These are phyloP conservation scores for Talaromyces sp. DNA, from an alignment of 2,329 filamentous ascomycete species.

Conservation along the genomic window DNA sequence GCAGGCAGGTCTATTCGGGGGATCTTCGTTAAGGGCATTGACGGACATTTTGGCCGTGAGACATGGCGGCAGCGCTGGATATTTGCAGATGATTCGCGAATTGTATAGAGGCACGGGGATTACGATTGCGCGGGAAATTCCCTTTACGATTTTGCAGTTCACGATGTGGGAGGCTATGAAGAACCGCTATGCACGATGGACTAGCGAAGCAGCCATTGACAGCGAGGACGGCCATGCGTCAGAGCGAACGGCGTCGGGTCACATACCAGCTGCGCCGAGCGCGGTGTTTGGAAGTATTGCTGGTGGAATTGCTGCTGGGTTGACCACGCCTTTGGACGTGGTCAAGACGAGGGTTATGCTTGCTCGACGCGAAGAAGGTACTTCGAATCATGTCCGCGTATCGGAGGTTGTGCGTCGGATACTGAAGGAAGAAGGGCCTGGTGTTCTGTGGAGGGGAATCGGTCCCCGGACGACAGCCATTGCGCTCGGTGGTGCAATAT, in stretches of 20 bases:
- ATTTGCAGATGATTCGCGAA: conserved; percentile 67
- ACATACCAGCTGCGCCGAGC: conserved; percentile 70
- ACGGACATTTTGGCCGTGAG: conserved; percentile 62
- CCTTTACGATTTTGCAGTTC: conserved; percentile 96
- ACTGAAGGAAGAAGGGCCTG: conserved; percentile 47
- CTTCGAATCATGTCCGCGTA: conserved; percentile 45
- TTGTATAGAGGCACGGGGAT: conserved; percentile 90
- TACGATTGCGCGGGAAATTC: conserved; percentile 92
- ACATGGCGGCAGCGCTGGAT: conserved; percentile 37
- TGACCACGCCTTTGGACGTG: conserved; percentile 93
- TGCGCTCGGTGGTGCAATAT: conserved; percentile 87
- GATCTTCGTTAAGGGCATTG: conserved; percentile 64
- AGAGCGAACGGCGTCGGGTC: conserved; percentile 36
- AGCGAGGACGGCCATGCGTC: conserved; percentile 35
- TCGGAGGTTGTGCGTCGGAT: conserved; percentile 61
- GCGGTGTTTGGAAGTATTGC: conserved; percentile 79
- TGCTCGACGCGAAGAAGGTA: conserved; percentile 56
- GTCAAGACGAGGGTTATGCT: conserved; percentile 97
- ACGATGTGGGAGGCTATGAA: conserved; percentile 96
- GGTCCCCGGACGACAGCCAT: conserved; percentile 92
- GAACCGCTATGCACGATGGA: conserved; percentile 41
- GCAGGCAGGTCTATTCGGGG: conserved; percentile 79
- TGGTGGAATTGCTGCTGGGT: conserved; percentile 77
- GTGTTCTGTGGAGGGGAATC: conserved; percentile 50
- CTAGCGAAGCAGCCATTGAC: conserved; percentile 27